These are phyloP conservation scores for Asterophora parasitica DNA, from an alignment of 768 basidiomycete genomes.

Conservation along the genomic window DNA sequence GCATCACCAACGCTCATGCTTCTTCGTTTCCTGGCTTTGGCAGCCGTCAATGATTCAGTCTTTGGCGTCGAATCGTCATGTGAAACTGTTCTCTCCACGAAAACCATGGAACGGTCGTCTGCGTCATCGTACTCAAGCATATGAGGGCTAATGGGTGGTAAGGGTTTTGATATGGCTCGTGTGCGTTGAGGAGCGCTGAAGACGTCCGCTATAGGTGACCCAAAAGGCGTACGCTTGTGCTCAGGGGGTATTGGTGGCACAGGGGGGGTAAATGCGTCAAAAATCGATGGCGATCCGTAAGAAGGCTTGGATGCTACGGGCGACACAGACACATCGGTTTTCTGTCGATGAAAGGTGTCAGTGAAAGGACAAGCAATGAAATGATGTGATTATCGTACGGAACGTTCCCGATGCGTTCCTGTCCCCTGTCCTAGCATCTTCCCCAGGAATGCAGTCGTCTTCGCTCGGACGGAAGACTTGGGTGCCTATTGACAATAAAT, in stretches of 20 bases:
- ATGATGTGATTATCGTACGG: slow-evolving; percentile 59
- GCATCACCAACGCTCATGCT: slow-evolving; percentile 73
- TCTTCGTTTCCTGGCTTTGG: slow-evolving; percentile 45
- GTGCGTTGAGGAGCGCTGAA: slow-evolving; percentile 32
- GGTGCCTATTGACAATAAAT: slow-evolving; percentile 29
- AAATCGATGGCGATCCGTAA: slow-evolving; percentile 37
- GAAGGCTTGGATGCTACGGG: slow-evolving; percentile 27
- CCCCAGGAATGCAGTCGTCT: slow-evolving; percentile 77
- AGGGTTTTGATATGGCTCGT: slow-evolving; percentile 49
- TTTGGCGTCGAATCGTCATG: slow-evolving; percentile 24
- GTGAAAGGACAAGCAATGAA: slow-evolving; percentile 12
- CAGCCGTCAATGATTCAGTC: slow-evolving; percentile 16
- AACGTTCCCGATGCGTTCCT: slow-evolving; percentile 24
- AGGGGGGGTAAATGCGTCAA: slow-evolving; percentile 44
- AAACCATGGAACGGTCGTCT: slow-evolving; percentile 54
- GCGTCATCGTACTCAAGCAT: slow-evolving; percentile 36
- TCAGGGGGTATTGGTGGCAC: slow-evolving; percentile 48
- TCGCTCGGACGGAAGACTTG: slow-evolving; percentile 67
- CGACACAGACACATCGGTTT: slow-evolving; percentile 44
- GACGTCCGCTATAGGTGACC: slow-evolving; percentile 49
- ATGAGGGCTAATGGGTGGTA: slow-evolving; percentile 51
- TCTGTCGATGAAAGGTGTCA: slow-evolving; percentile 32
- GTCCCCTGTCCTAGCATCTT: slow-evolving; percentile 64
- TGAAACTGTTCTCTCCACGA: slow-evolving; percentile 43
- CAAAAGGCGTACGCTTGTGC: slow-evolving; percentile 28